These are phyloP conservation scores for Colletotrichum falcatum DNA, from an alignment of 2,329 filamentous ascomycete genomes.

Conservation along the genomic window DNA sequence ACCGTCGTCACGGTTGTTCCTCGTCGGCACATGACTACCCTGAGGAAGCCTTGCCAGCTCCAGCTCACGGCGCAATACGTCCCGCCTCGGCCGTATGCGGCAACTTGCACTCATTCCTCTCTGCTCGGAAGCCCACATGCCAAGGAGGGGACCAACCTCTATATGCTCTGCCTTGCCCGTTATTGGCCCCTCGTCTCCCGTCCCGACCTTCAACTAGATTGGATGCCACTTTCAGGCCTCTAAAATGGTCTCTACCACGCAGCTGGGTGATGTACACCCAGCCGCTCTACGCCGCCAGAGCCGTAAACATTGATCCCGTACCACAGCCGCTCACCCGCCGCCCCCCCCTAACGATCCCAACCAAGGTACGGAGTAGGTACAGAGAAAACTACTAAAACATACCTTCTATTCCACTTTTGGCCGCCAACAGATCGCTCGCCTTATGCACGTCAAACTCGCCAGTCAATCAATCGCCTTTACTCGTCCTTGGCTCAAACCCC, in stretches of 20 bases:
- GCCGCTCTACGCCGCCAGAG: conserved; percentile 28
- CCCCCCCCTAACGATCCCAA: neutral
- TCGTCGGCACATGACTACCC: neutral
- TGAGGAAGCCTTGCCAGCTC: neutral
- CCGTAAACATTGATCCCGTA: conserved; percentile 20
- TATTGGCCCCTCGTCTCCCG: neutral
- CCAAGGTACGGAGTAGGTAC: too few relatives aligned
- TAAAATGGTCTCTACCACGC: conserved; percentile 31
- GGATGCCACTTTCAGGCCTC: conserved; percentile 22
- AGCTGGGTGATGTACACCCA: conserved; percentile 36
- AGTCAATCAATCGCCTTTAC: conserved; percentile 20
- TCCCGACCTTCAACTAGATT: neutral
- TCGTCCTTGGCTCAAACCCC: conserved; percentile 16
- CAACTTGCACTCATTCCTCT: neutral
- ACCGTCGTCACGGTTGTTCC: neutral
- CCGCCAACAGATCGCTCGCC: conserved; percentile 35
- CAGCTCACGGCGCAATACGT: neutral
- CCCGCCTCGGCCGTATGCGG: neutral
- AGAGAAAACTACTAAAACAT: conserved; percentile 19
- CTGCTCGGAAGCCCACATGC: neutral
- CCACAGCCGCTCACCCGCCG: conserved; percentile 24
- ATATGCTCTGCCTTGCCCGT: too few relatives aligned
- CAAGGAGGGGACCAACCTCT: neutral
- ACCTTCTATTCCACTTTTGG: conserved; percentile 32
- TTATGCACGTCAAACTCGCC: conserved; percentile 39